These are phyloP conservation scores for Hypericum perforatum DNA, from an alignment of 345 rosid species.

Conservation along the genomic window DNA sequence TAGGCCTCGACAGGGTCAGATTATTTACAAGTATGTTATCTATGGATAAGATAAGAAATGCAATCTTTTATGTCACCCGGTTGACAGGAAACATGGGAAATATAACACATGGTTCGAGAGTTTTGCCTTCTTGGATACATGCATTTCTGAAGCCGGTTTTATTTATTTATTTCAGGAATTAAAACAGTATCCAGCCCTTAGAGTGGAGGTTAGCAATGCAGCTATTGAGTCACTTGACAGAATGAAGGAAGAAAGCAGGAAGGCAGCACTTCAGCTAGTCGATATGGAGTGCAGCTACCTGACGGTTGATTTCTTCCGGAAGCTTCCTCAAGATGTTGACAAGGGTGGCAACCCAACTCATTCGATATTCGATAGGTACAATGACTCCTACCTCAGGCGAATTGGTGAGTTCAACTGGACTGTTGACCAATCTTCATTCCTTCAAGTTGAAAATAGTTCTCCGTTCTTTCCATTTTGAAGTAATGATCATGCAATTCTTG, in stretches of 20 bases:
- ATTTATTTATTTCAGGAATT: slow-evolving; percentile 55
- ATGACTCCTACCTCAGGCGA: slow-evolving; percentile 80
- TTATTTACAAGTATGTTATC: no score
- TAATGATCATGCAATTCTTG: neutral
- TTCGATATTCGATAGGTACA: slow-evolving; percentile 92
- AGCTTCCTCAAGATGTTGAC: slow-evolving; percentile 95
- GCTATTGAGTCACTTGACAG: slow-evolving; percentile 83
- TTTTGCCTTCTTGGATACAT: neutral
- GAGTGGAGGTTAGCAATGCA: slow-evolving; percentile 86
- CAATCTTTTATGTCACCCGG: no score
- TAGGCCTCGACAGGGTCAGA: no score
- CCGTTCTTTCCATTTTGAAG: no score
- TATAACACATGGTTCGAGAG: neutral
- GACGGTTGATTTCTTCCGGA: slow-evolving; percentile 94
- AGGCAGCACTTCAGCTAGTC: slow-evolving; percentile 83
- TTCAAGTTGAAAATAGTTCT: no score
- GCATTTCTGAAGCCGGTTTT: neutral
- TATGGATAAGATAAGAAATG: no score
- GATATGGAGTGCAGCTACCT: slow-evolving; percentile 94
- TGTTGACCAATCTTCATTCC: no score
- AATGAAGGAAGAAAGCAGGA: slow-evolving; percentile 86
- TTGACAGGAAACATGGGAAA: neutral
- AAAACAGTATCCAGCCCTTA: slow-evolving; percentile 91
- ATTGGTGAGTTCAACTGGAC: slow-evolving; percentile 47
- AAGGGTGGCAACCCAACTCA: slow-evolving; percentile 97